Conservation (phyloP, 2,329 filamentous ascomycete genomes). For the Botrytis deweyae region DNA sequence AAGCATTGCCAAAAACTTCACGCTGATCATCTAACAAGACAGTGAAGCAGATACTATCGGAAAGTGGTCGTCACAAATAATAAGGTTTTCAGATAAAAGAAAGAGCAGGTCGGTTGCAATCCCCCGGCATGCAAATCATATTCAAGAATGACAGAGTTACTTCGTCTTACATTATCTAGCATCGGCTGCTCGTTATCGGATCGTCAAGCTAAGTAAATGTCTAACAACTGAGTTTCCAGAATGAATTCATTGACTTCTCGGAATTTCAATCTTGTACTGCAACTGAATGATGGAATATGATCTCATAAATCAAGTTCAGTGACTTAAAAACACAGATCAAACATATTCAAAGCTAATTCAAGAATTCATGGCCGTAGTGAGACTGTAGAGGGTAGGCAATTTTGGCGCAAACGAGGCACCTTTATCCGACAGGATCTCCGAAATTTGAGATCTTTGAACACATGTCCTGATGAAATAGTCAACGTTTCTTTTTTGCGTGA, state of each 20-base stretch:
- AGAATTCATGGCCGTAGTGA: neutral
- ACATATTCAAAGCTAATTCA: neutral
- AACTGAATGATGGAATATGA: neutral
- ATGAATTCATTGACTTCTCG: neutral
- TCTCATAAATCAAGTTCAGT: neutral
- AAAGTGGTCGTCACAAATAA: neutral
- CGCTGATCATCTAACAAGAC: neutral
- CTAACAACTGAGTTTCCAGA: neutral
- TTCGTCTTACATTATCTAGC: neutral
- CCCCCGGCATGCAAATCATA: neutral
- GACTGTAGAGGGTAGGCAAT: neutral
- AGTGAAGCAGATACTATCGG: neutral
- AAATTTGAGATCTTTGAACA: neutral
- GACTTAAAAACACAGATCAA: neutral
- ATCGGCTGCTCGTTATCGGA: neutral
- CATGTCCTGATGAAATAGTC: accelerated
- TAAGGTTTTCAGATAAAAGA: neutral
- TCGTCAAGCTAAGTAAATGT: neutral
- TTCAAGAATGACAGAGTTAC: neutral
- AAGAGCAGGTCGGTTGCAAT: neutral
- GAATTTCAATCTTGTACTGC: neutral
- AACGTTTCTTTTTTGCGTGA: neutral
- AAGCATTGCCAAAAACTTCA: neutral
- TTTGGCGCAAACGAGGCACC: neutral
- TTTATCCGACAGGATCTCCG: neutral